Base-by-base conservation (phyloP, 164 flowering plant species). In the Umbilicus rupestris region DNA sequence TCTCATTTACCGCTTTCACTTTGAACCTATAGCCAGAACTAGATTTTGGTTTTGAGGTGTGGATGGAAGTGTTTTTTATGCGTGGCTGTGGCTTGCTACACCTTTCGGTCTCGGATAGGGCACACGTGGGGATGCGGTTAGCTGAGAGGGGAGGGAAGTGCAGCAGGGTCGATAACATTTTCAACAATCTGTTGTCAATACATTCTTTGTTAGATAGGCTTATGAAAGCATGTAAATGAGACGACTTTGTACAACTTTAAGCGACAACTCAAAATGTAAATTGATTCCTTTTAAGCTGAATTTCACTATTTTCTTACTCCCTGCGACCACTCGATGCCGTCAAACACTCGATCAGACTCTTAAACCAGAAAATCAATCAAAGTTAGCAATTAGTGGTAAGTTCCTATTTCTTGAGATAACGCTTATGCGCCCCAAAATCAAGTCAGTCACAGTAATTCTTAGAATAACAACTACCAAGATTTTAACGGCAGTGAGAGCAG, bases 151-250 rank as follows among this genome's bases (percentile, higher is more conserved):
- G 65, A 37, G 65, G 45, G 29, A 63, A 17, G 22, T 37, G 46
- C 28, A 35, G 65, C 45, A 63, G 65, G 17, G 65, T 41, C 35
- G 65, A 63, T 41, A 41, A 45, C 65, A 63, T 63, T 63, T 63
- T 35, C 42, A 35, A 37, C 65, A 26, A 12, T 28, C 33, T 55
- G 60, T 55, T 52, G 6, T 50, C 9, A 28, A 26, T 55, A 28
- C 12, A 10, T 10, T 41, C 12, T 41, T 41, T 41, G 44, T 41
- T 14, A 26, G 60, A n/a, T n/a, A n/a, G n/a, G n/a, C n/a, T 22
- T 7, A 24, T 50, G 0, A 20, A 28, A 50, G 19, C 9, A 19
- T n/a, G 19, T 1, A 47, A 19, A 16, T 16, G 52, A 5, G 45
- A 42, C 15, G 52, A 47, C 22, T 8, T 50, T 20, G 57, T 26